A percentile compares a stretch with the other conserved stretches of the same genome.
These are phyloP conservation scores for Lotus japonicus DNA, from an alignment of 306 rosid genomes.

Conservation along the genomic window DNA sequence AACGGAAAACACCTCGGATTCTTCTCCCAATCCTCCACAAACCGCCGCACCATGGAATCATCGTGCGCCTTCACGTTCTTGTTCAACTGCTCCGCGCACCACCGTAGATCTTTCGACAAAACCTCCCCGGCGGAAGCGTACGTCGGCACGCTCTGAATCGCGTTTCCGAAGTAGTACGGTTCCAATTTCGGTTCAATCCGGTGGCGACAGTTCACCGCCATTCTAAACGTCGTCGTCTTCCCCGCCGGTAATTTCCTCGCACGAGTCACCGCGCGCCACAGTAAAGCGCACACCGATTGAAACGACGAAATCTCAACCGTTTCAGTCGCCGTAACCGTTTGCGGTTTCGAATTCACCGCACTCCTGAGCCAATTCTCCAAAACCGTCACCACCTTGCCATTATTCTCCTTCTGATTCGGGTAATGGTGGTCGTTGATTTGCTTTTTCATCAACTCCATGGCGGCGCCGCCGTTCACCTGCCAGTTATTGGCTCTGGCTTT, in stretches of 20 bases:
- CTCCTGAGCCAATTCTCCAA: slow-evolving; percentile 42
- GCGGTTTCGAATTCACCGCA: slow-evolving; percentile 8
- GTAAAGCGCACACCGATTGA: slow-evolving; percentile 68
- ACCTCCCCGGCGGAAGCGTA: slow-evolving; percentile 52
- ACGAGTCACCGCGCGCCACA: slow-evolving; percentile 77
- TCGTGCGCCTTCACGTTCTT: slow-evolving; percentile 62
- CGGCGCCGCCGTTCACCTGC: background rate
- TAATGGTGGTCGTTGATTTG: slow-evolving; percentile 36
- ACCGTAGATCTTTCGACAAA: slow-evolving; percentile 36
- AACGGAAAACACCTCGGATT: slow-evolving; percentile 72
- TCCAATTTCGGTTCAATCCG: slow-evolving; percentile 65
- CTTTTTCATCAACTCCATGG: slow-evolving; percentile 48
- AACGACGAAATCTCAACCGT: slow-evolving; percentile 65
- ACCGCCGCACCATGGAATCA: slow-evolving; percentile 38
- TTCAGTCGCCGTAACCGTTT: background rate
- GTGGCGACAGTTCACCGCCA: slow-evolving; percentile 82
- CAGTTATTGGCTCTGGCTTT: slow-evolving; percentile 43
- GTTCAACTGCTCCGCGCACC: slow-evolving; percentile 83
- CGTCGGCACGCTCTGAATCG: slow-evolving; percentile 77
- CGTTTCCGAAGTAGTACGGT: slow-evolving; percentile 81
- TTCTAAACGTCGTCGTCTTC: slow-evolving; percentile 68
- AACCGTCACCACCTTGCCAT: slow-evolving; percentile 24
- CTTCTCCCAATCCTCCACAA: slow-evolving; percentile 70
- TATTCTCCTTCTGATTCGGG: slow-evolving; percentile 4
- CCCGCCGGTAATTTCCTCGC: slow-evolving; percentile 55